A percentile compares a stretch with the other conserved stretches of the same genome.
Evolutionary conservation across 495 filamentous ascomycete genomes (phyloP).

Genomic region (Neurospora hispaniola): DNA sequence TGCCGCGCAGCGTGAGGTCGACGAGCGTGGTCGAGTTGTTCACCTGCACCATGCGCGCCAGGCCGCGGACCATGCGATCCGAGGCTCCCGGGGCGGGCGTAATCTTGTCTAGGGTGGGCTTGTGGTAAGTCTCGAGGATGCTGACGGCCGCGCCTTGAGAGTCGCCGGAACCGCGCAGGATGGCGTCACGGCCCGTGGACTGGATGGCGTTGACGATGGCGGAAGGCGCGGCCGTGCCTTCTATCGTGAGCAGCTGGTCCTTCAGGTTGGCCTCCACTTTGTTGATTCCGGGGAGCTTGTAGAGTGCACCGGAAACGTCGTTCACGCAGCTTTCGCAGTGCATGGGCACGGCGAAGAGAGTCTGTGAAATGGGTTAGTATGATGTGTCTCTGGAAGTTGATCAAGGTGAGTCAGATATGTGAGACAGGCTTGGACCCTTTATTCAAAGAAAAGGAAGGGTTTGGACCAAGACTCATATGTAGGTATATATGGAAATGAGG

Average conservation of each 20-base stretch:
- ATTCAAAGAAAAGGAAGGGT: neutral
- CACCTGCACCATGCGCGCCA: conserved; percentile 75
- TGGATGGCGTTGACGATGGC: conserved; percentile 83
- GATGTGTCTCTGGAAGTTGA: neutral
- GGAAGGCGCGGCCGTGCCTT: conserved; percentile 74
- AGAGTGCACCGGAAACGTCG: conserved; percentile 64
- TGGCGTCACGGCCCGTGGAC: conserved; percentile 82
- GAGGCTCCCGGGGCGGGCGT: conserved; percentile 19
- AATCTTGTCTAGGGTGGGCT: conserved; percentile 22
- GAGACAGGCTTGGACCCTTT: neutral
- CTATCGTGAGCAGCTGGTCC: conserved; percentile 56
- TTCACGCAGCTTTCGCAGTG: conserved; percentile 80
- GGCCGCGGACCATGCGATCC: conserved; percentile 50
- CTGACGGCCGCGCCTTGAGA: conserved; percentile 87
- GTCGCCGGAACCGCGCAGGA: conserved; percentile 78
- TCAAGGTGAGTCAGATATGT: neutral
- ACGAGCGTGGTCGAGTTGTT: conserved; percentile 64
- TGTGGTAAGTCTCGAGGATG: conserved; percentile 84
- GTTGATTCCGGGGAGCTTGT: conserved; percentile 60
- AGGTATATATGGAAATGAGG: neutral
- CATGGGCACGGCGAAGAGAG: conserved; percentile 90
- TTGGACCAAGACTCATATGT: neutral
- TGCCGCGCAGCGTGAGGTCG: conserved; percentile 77
- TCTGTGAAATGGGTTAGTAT: conserved; percentile 39
- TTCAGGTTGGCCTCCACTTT: conserved; percentile 55